phyloP scores from a whole-genome alignment of 768 basidiomycete species.

The Pisolithus marmoratus region DNA sequence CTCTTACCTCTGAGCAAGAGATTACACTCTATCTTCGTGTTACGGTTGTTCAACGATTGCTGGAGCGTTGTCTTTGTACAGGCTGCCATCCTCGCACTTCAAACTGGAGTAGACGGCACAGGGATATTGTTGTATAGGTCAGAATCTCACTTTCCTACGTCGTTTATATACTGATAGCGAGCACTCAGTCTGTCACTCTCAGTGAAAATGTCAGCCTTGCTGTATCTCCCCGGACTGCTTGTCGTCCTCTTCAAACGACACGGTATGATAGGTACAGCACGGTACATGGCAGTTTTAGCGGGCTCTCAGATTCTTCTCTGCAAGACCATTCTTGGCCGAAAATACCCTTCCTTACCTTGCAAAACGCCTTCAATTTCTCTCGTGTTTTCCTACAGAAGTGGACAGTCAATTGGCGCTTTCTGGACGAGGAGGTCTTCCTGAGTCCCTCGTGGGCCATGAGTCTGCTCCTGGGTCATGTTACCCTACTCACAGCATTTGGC shows the following conservation, averaged over 20 bases:
- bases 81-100: constrained; percentile 61
- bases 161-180: not conserved
- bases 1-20: constrained; percentile 86
- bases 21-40: constrained; percentile 86
- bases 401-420: constrained; percentile 97
- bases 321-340: constrained; percentile 61
- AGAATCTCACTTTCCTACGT: constrained; percentile 13
- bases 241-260: constrained; percentile 74
- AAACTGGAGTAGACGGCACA: constrained; percentile 50
- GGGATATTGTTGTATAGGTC: constrained; percentile 74
- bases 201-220: constrained; percentile 89
- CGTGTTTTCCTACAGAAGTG: constrained; percentile 91
- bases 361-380: constrained; percentile 78
- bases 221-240: constrained; percentile 86
- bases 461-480: constrained; percentile 63
- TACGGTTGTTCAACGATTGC: constrained; percentile 94
- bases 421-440: constrained; percentile 73
- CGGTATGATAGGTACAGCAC: constrained; percentile 49
- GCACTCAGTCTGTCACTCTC: constrained; percentile 55
- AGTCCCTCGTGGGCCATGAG: constrained; percentile 52
- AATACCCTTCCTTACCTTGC: constrained; percentile 61
- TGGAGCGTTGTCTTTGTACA: constrained; percentile 71
- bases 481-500: constrained; percentile 58
- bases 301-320: constrained; percentile 54
- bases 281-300: constrained; percentile 38